Evolutionary conservation across 2,329 filamentous ascomycete species (phyloP).

Genomic region (Mycosphaerella sp.): DNA sequence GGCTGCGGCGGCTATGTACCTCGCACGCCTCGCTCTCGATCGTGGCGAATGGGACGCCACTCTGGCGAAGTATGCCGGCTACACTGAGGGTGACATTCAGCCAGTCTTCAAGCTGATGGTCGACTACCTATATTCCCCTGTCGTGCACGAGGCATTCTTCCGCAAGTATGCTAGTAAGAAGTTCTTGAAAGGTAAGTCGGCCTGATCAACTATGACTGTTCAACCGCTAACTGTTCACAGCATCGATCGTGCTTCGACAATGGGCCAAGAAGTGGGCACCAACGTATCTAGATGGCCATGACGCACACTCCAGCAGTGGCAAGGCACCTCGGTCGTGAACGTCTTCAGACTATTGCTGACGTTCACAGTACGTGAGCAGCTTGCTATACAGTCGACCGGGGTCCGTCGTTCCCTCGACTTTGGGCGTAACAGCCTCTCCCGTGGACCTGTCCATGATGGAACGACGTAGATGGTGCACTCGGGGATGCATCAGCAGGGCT

Average conservation of each 20-base stretch:
- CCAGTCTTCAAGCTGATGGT: constrained; percentile 93
- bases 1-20: constrained; percentile 89
- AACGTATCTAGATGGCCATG: constrained; percentile 30
- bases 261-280: constrained; percentile 66
- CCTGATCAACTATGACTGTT: constrained; percentile 9
- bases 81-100: constrained; percentile 85
- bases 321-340: constrained; percentile 31
- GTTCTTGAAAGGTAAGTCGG: constrained; percentile 82
- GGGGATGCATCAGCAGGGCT: constrained; percentile 16
- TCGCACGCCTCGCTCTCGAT: constrained; percentile 83
- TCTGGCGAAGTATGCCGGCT: constrained; percentile 84
- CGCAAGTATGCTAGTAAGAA: constrained; percentile 99
- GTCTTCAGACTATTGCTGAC: constrained; percentile 13
- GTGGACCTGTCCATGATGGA: constrained; percentile 10
- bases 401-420: constrained; percentile 9
- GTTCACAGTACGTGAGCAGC: constrained; percentile 10
- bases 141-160: constrained; percentile 95
- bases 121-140: constrained; percentile 86
- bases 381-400: constrained; percentile 11
- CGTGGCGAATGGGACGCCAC: constrained; percentile 89
- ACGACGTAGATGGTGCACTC: constrained; percentile 6
- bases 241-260: constrained; percentile 81
- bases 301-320: constrained; percentile 25
- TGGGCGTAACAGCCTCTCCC: constrained; percentile 4
- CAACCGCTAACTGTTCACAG: constrained; percentile 44